Evolutionary conservation across 2,329 filamentous ascomycete genomes (phyloP).

Genomic region (Verticillium longisporum): DNA sequence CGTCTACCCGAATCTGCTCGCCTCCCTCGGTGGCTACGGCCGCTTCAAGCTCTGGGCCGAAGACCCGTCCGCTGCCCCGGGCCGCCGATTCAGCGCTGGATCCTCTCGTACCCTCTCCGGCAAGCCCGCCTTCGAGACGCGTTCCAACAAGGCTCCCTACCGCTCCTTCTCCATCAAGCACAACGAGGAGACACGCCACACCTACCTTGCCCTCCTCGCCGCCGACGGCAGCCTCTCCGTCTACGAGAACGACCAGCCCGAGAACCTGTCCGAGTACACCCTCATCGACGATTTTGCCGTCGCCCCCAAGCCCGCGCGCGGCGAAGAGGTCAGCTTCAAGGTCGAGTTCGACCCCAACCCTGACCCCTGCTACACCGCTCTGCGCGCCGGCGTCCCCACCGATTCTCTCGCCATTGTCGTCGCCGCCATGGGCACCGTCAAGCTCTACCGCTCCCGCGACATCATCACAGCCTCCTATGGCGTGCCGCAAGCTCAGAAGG

Average conservation of each 20-base stretch:
- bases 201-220: slow-evolving; percentile 78
- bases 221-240: slow-evolving; percentile 74
- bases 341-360: slow-evolving; percentile 86
- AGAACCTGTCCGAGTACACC: slow-evolving; percentile 70
- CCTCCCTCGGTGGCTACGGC: slow-evolving; percentile 83
- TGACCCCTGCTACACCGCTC: slow-evolving; percentile 68
- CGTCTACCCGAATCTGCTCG: slow-evolving; percentile 77
- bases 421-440: slow-evolving; percentile 76
- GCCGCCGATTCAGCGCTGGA: slow-evolving; percentile 72
- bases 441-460: slow-evolving; percentile 71
- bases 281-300: slow-evolving; percentile 71
- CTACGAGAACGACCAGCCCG: slow-evolving; percentile 79
- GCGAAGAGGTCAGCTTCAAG: slow-evolving; percentile 81
- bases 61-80: slow-evolving; percentile 72
- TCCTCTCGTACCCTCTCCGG: slow-evolving; percentile 26
- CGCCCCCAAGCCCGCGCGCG: slow-evolving; percentile 62
- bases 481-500: slow-evolving; percentile 53
- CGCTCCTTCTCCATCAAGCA: slow-evolving; percentile 80
- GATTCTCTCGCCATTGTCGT: slow-evolving; percentile 79
- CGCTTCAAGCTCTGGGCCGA: slow-evolving; percentile 91
- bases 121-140: slow-evolving; percentile 48
- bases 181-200: slow-evolving; percentile 72
- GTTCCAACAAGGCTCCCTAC: slow-evolving; percentile 58
- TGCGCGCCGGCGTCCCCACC: slow-evolving; percentile 72
- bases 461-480: slow-evolving; percentile 44